Conservation (phyloP, 2,329 filamentous ascomycete genomes). For the Fusarium annulatum region DNA sequence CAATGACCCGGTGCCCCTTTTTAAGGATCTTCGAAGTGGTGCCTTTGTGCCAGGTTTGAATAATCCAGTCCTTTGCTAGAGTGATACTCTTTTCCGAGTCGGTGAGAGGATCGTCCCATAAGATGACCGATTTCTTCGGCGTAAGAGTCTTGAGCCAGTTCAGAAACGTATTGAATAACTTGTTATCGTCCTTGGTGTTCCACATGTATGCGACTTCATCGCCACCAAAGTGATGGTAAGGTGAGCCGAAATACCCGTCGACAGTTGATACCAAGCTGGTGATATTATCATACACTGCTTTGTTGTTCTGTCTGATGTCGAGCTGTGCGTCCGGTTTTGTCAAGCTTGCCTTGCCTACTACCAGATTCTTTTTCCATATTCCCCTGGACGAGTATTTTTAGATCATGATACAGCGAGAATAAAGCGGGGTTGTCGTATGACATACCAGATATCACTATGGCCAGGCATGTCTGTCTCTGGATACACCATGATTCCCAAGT, state of each 20-base stretch:
- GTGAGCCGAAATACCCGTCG: neutral
- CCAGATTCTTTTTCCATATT: conserved; percentile 4
- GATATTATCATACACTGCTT: neutral
- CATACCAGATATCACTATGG: conserved; percentile 12
- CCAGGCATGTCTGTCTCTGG: conserved; percentile 20
- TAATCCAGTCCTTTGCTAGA: conserved; percentile 5
- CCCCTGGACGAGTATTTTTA: neutral
- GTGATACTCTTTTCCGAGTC: neutral
- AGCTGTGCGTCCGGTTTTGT: neutral
- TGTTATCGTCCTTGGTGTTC: conserved; percentile 6
- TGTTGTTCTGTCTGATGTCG: neutral
- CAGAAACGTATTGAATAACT: neutral
- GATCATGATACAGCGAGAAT: neutral
- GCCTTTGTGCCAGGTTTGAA: conserved; percentile 16
- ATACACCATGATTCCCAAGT: neutral
- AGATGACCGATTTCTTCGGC: neutral
- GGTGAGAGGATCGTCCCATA: conserved; percentile 13
- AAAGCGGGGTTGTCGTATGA: no score
- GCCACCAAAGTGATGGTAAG: conserved; percentile 9
- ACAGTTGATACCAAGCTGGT: neutral
- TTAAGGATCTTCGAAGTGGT: neutral
- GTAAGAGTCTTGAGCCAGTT: neutral
- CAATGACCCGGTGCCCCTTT: neutral
- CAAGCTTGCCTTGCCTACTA: conserved; percentile 2
- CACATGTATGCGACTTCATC: conserved; percentile 16